phyloP scores from a whole-genome alignment of 306 rosid genomes.

The Hylodesmum podocarpum region DNA sequence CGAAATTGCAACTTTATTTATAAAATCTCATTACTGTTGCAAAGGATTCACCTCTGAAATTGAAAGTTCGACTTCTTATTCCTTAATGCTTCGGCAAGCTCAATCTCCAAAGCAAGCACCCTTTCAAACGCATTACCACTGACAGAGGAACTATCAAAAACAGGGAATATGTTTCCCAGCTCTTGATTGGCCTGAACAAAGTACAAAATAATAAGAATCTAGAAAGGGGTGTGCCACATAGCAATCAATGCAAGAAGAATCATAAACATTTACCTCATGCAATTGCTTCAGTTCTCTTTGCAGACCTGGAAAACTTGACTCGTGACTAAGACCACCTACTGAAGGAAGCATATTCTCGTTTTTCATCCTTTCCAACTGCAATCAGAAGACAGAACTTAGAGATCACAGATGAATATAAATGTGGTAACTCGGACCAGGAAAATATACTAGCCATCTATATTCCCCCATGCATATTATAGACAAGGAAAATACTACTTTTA shows the following conservation, averaged over 20 bases:
- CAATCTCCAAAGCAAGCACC: slow-evolving; percentile 92
- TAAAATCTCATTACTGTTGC: slow-evolving; percentile 8
- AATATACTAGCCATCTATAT: slow-evolving; percentile 16
- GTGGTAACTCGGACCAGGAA: not conserved
- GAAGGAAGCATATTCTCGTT: slow-evolving; percentile 61
- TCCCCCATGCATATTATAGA: slow-evolving; percentile 8
- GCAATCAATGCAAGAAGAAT: slow-evolving; percentile 17
- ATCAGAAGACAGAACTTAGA: slow-evolving; percentile 31
- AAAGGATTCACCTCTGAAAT: slow-evolving; percentile 81
- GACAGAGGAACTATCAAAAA: slow-evolving; percentile 56
- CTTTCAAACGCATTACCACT: slow-evolving; percentile 90
- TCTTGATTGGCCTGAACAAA: slow-evolving; percentile 80
- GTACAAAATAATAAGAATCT: slow-evolving; percentile 21
- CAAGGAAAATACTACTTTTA: slow-evolving; percentile 3
- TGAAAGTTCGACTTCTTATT: slow-evolving; percentile 68
- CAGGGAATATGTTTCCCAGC: slow-evolving; percentile 72
- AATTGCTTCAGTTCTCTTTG: slow-evolving; percentile 71
- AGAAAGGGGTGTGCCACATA: slow-evolving; percentile 10
- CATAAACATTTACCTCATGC: slow-evolving; percentile 57
- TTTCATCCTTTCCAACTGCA: slow-evolving; percentile 92
- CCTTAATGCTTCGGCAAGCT: slow-evolving; percentile 89
- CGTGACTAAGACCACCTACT: slow-evolving; percentile 46
- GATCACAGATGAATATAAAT: not conserved
- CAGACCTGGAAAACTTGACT: slow-evolving; percentile 60
- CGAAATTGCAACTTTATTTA: slow-evolving; percentile 14